Conservation (phyloP, 2,329 filamentous ascomycete genomes). For the Orbilia blumenaviensis region DNA sequence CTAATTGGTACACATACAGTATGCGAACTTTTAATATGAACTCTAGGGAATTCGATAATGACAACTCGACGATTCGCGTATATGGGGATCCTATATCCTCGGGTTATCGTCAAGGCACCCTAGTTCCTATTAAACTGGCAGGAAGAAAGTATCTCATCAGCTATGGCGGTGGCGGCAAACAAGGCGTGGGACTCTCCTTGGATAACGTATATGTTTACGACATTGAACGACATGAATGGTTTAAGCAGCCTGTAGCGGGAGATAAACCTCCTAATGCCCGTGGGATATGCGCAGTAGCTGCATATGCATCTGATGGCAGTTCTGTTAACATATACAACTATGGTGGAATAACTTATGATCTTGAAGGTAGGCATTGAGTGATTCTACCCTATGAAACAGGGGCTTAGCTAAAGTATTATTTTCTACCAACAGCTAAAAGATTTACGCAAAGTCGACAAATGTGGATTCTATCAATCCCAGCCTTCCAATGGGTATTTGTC, state of each 20-base stretch:
- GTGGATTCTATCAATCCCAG: slow-evolving; percentile 47
- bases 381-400: not conserved
- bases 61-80: slow-evolving; percentile 13
- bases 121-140: slow-evolving; percentile 31
- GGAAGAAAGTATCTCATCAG: slow-evolving; percentile 47
- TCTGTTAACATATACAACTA: slow-evolving; percentile 49
- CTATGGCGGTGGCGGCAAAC: slow-evolving; percentile 35
- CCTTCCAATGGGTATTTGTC: slow-evolving; percentile 44
- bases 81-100: slow-evolving; percentile 24
- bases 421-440: not conserved
- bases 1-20: not conserved
- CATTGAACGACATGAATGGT: slow-evolving; percentile 29
- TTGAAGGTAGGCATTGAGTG: not conserved
- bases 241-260: slow-evolving; percentile 30
- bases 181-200: slow-evolving; percentile 18
- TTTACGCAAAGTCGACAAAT: slow-evolving; percentile 33
- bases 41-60: slow-evolving; percentile 19
- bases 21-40: slow-evolving; percentile 43
- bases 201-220: slow-evolving; percentile 41
- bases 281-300: slow-evolving; percentile 30
- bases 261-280: slow-evolving; percentile 23
- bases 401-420: not conserved
- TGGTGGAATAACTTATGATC: slow-evolving; percentile 35
- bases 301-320: slow-evolving; percentile 33
- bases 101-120: slow-evolving; percentile 38